These are phyloP conservation scores for Scenedesmus sp. DNA, from an alignment of 163 green algal genomes.

Conservation along the genomic window DNA sequence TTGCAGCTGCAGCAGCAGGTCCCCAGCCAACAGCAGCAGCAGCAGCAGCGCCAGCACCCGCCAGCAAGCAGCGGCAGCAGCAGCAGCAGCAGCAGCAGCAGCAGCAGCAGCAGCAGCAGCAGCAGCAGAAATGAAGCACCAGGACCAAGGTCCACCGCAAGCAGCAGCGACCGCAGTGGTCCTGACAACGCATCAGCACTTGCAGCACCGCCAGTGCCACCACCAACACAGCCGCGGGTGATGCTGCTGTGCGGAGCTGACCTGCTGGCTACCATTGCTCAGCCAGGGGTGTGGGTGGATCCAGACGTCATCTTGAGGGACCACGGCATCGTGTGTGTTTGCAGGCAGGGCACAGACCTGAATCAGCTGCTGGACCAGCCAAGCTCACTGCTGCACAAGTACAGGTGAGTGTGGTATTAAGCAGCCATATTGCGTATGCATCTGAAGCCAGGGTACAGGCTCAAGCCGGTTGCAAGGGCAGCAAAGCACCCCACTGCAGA, in stretches of 20 bases:
- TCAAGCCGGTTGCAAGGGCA: no score
- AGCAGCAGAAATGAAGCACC: not conserved
- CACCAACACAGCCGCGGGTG: constrained; percentile 56
- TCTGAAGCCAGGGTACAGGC: no score
- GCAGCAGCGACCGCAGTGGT: constrained; percentile 4
- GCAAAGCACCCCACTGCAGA: no score
- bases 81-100: not conserved
- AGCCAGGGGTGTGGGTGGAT: constrained; percentile 86
- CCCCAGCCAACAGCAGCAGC: not conserved
- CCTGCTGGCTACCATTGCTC: constrained; percentile 87
- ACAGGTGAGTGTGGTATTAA: not conserved
- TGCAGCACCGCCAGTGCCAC: not conserved
- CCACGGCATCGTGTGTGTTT: constrained; percentile 85
- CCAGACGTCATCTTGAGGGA: constrained; percentile 75
- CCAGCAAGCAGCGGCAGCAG: not conserved
- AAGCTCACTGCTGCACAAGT: constrained; percentile 14
- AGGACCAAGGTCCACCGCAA: no score
- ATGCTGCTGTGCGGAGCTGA: constrained; percentile 94
- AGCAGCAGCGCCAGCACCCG: not conserved
- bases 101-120: not conserved
- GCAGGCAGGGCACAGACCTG: constrained; percentile 61
- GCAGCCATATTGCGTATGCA: not conserved
- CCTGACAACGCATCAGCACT: not conserved
- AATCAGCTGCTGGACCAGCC: constrained; percentile 48
- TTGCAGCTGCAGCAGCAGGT: constrained; percentile 25